phyloP scores from a whole-genome alignment of 441 rosid species.

The Raphanus hybrid region DNA sequence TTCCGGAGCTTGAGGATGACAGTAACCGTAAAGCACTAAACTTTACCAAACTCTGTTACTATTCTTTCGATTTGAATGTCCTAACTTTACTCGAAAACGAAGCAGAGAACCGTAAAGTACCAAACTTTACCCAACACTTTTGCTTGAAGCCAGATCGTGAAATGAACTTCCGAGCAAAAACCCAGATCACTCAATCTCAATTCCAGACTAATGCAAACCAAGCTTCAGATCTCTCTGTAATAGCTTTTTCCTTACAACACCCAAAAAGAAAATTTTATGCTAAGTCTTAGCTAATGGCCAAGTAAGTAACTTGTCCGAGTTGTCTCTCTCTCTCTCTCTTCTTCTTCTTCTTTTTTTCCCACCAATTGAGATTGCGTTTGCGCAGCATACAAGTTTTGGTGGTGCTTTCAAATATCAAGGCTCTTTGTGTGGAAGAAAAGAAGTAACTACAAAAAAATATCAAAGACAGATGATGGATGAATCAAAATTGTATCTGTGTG shows the following conservation, averaged over 20 bases:
- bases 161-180: not conserved
- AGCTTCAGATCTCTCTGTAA: slow-evolving; percentile 25
- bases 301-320: not conserved
- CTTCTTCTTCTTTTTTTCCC: not conserved
- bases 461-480: slow-evolving; percentile 3
- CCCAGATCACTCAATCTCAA: slow-evolving; percentile 1
- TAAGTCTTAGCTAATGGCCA: slow-evolving; percentile 22
- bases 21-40: slow-evolving; percentile 45
- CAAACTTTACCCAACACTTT: not conserved
- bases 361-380: slow-evolving; percentile 15
- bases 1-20: slow-evolving; percentile 20
- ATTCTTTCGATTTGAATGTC: slow-evolving; percentile 3
- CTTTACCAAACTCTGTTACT: slow-evolving; percentile 45
- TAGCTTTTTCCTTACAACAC: slow-evolving; percentile 6
- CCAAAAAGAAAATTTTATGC: slow-evolving; percentile 3
- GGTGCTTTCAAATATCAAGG: slow-evolving; percentile 3
- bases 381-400: slow-evolving; percentile 12
- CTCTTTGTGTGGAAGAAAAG: slow-evolving; percentile 1
- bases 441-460: not conserved
- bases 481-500: not conserved
- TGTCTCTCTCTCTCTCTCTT: not conserved
- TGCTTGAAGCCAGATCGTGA: not conserved
- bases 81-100: not conserved
- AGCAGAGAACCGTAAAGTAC: not conserved
- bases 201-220: slow-evolving; percentile 10